phyloP scores from a whole-genome alignment of 1,139 yeast species.

The Pichia sp. region DNA sequence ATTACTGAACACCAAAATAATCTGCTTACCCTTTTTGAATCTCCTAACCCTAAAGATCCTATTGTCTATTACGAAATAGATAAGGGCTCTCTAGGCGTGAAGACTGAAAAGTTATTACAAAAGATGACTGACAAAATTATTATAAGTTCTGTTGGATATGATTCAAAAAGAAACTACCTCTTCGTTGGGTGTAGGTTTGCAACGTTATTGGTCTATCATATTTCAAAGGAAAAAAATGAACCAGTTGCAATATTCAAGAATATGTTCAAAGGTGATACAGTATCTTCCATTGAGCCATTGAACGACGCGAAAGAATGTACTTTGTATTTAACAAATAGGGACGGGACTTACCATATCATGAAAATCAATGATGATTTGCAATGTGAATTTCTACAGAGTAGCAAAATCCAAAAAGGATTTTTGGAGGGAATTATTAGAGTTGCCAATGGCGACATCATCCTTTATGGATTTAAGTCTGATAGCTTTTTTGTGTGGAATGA shows the following conservation, averaged over 20 bases:
- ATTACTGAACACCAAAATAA: conserved; percentile 19
- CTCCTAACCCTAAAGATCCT: conserved; percentile 64
- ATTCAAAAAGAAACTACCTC: conserved; percentile 39
- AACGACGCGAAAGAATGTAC: conserved; percentile 23
- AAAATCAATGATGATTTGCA: conserved; percentile 25
- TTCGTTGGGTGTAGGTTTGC: conserved; percentile 73
- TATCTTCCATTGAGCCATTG: conserved; percentile 51
- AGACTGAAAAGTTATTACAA: conserved; percentile 24
- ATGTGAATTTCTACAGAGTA: conserved; percentile 46
- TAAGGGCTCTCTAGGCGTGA: conserved; percentile 22
- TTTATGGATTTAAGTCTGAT: conserved; percentile 81
- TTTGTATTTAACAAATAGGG: conserved; percentile 54
- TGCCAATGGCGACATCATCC: conserved; percentile 43
- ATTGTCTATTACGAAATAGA: conserved; percentile 45
- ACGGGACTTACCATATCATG: conserved; percentile 53
- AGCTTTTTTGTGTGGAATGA: conserved; percentile 81
- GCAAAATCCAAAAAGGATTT: conserved; percentile 69
- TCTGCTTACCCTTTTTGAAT: conserved; percentile 48
- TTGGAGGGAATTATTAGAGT: conserved; percentile 65
- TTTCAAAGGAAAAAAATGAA: conserved; percentile 28
- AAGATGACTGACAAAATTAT: conserved; percentile 51
- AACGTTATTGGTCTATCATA: conserved; percentile 54
- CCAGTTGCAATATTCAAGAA: conserved; percentile 44
- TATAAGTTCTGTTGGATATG: conserved; percentile 52
- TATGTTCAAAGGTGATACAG: conserved; percentile 68